Conservation (phyloP, 1,284 basidiomycete species). For the Pseudozyma sp. region DNA sequence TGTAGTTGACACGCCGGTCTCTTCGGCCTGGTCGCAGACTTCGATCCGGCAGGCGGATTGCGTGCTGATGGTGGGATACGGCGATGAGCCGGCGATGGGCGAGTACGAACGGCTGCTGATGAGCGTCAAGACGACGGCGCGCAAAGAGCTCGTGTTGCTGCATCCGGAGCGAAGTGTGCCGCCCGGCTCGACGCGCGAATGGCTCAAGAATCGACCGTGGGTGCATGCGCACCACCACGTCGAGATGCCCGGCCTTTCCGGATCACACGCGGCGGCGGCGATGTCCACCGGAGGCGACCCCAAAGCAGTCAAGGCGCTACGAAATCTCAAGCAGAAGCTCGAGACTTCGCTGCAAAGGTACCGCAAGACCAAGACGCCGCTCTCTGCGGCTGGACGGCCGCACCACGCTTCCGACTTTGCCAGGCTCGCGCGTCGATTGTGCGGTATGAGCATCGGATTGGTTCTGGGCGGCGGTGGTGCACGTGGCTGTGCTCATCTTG, state of each 20-base stretch:
- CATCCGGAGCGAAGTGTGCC: conserved; percentile 90
- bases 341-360: conserved; percentile 87
- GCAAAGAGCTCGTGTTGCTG: conserved; percentile 93
- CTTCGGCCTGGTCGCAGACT: conserved; percentile 66
- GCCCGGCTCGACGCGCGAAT: conserved; percentile 92
- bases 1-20: conserved; percentile 66
- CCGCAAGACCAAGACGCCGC: conserved; percentile 35
- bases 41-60: conserved; percentile 81
- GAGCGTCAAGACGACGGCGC: conserved; percentile 93
- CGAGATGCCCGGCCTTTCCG: conserved; percentile 77
- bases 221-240: conserved; percentile 91
- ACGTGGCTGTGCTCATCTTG: conserved; percentile 91
- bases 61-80: conserved; percentile 88
- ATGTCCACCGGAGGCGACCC: conserved; percentile 76
- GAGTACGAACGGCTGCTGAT: conserved; percentile 90
- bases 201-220: conserved; percentile 97
- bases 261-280: conserved; percentile 64
- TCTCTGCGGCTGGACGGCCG: conserved; percentile 72
- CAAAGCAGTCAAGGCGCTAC: conserved; percentile 83
- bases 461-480: conserved; percentile 97
- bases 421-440: conserved; percentile 87
- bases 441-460: conserved; percentile 91
- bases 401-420: conserved; percentile 92
- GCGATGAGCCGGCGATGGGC: conserved; percentile 83
- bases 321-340: conserved; percentile 84